A percentile compares a stretch with the other conserved stretches of the same genome.
Evolutionary conservation across 345 rosid species (phyloP).

Genomic region (Zanthoxylum bungeanum): DNA sequence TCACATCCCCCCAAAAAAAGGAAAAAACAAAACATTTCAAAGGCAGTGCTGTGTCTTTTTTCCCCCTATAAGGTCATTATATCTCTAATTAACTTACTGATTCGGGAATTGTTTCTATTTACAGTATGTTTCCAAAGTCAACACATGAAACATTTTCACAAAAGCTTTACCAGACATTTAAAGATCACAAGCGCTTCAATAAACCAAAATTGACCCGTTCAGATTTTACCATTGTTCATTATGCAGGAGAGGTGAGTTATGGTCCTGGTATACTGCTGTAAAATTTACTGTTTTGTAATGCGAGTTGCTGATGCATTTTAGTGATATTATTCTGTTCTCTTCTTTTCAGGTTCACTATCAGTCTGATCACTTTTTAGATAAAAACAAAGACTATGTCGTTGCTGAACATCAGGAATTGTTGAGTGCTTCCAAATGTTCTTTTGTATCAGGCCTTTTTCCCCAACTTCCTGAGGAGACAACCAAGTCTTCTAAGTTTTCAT

Average conservation of each 20-base stretch:
- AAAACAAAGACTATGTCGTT: slow-evolving; percentile 92
- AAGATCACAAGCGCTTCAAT: slow-evolving; percentile 67
- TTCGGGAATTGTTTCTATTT: slow-evolving; percentile 17
- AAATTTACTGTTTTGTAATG: not conserved
- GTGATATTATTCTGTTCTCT: slow-evolving; percentile 23
- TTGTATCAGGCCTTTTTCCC: slow-evolving; percentile 72
- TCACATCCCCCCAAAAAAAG: not conserved
- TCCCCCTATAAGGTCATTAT: not conserved
- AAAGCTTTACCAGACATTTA: slow-evolving; percentile 84
- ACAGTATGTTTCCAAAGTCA: slow-evolving; percentile 93
- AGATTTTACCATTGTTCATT: slow-evolving; percentile 76
- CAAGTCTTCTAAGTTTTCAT: slow-evolving; percentile 83
- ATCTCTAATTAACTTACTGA: slow-evolving; percentile 18
- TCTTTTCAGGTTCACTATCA: slow-evolving; percentile 82
- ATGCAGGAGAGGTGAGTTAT: slow-evolving; percentile 82
- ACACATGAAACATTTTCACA: slow-evolving; percentile 83
- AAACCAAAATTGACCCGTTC: slow-evolving; percentile 82
- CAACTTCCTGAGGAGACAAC: slow-evolving; percentile 55
- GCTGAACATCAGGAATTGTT: slow-evolving; percentile 93
- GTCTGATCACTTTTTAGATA: slow-evolving; percentile 86
- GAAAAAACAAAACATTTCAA: not conserved
- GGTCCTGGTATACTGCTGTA: slow-evolving; percentile 11
- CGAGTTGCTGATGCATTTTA: slow-evolving; percentile 1
- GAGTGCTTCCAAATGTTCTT: slow-evolving; percentile 75
- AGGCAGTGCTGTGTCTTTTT: not conserved